Base-by-base conservation (phyloP, 1,284 basidiomycete genomes). In the Ceratobasidium sp. region DNA sequence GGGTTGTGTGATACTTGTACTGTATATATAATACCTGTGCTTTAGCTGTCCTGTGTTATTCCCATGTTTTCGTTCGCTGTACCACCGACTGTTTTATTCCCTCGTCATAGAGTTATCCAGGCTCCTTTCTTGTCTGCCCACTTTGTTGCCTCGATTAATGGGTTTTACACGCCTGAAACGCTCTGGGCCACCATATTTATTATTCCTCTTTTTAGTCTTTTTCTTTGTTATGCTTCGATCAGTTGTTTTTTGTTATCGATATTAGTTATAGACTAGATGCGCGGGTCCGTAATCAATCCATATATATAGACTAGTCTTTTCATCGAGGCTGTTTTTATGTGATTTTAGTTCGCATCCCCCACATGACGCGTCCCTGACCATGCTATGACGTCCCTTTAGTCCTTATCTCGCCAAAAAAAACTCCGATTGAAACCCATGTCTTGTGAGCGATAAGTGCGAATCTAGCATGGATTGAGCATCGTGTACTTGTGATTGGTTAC, bases 41-140 rank as follows among this genome's bases (percentile, higher is more conserved):
- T 53, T 67, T 62, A 36, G 5, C 57, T 49, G 58, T 44, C 11
- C 2, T 47, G 23, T 14, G 25, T 23, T 25, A 30, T 49, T 58
- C 30, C 27, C 23, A 23, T 36, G 33, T 36, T 36, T 59, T 60
- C 52, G 50, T 59, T 46, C 50, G 11, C 30, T 69, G 68, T 69
- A 69, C 42, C 49, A 23, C 57, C 29, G 27, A 36, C 33, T 36
- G 33, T 11, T 36, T 36, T 36, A 11, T 36, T 36, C 33, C 21
- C 19, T 25, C n/a, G 56, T 11, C 27, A 41, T 58, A 50, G 58
- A 60, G 58, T 59, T 27, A 30, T 49, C 33, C 42, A 46, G 41
- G 56, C 41, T 8, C 11, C 33, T 11, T 4, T 36, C 33, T 36
- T 36, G 33, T 11, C 11, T 36, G 4, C 33, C 33, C 33, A 36